Percentiles rank a stretch among this genome's conserved stretches.
Conservation (phyloP, 306 rosid species). For the Quercus variabilis region DNA sequence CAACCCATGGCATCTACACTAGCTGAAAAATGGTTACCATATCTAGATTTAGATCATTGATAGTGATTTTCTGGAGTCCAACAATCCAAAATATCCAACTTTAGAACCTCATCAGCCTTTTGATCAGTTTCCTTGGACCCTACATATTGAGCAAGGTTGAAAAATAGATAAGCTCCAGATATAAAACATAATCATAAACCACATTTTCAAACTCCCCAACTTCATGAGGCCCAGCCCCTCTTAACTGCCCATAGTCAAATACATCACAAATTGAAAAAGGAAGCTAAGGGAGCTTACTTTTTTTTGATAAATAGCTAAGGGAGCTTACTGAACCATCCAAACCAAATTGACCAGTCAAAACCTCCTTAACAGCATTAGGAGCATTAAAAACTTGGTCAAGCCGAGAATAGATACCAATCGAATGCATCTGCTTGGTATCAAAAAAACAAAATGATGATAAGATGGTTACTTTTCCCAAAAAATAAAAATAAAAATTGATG, state of each 20-base stretch:
- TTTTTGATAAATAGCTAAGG: too few relatives aligned
- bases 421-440: too few relatives aligned
- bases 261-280: not conserved
- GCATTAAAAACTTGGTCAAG: conserved; percentile 93
- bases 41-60: conserved; percentile 74
- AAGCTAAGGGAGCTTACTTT: too few relatives aligned
- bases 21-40: conserved; percentile 73
- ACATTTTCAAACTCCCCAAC: not conserved
- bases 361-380: conserved; percentile 85
- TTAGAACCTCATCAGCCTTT: conserved; percentile 60
- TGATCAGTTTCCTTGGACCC: conserved; percentile 77
- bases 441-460: too few relatives aligned
- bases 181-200: conserved; percentile 8
- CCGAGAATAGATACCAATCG: too few relatives aligned
- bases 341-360: conserved; percentile 55
- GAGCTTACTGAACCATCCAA: conserved; percentile 72
- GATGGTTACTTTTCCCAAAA: too few relatives aligned
- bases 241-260: not conserved
- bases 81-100: conserved; percentile 63
- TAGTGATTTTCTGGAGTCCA: conserved; percentile 97
- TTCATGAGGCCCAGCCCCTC: not conserved
- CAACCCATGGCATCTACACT: conserved; percentile 54
- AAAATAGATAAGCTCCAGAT: conserved; percentile 1
- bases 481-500: too few relatives aligned
- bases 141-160: conserved; percentile 51